Percentiles rank a stretch among this genome's conserved stretches.
phyloP scores from a whole-genome alignment of 805 yeast genomes.

The Scheffersomyces stipitis region DNA sequence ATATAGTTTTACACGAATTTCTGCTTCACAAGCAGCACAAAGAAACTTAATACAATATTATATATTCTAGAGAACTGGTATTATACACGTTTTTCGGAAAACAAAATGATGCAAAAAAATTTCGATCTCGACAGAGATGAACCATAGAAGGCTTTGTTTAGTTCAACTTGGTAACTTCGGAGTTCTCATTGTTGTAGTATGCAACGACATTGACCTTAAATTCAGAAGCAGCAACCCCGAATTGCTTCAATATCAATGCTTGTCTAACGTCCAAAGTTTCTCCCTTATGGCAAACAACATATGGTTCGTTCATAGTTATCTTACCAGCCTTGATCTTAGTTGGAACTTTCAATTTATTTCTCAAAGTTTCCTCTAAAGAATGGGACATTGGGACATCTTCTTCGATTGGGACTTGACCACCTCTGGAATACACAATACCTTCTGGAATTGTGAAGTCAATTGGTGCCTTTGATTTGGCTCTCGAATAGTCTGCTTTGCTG shows the following conservation, averaged over 20 bases:
- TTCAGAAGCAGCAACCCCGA: conserved; percentile 92
- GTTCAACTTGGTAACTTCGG: conserved; percentile 25
- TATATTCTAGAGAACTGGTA: background rate
- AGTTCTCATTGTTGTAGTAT: conserved; percentile 66
- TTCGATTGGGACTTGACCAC: conserved; percentile 85
- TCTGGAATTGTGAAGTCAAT: conserved; percentile 82
- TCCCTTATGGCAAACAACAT: conserved; percentile 76
- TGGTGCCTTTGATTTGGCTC: conserved; percentile 86
- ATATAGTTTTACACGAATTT: too few species aligned
- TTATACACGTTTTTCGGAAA: background rate
- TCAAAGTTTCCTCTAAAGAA: conserved; percentile 88
- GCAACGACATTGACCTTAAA: conserved; percentile 82
- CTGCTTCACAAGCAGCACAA: background rate
- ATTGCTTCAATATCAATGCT: conserved; percentile 88
- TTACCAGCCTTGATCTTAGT: conserved; percentile 90
- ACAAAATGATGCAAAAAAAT: background rate
- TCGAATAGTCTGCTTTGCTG: conserved; percentile 76
- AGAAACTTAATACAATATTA: background rate
- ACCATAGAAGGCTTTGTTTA: background rate
- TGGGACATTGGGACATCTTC: conserved; percentile 98
- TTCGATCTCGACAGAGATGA: background rate
- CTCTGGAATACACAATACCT: conserved; percentile 91
- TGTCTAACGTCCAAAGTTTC: conserved; percentile 84
- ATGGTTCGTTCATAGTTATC: conserved; percentile 72
- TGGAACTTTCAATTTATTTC: conserved; percentile 88